phyloP scores from a whole-genome alignment of 306 rosid species.

The Pyrus betulifolia region DNA sequence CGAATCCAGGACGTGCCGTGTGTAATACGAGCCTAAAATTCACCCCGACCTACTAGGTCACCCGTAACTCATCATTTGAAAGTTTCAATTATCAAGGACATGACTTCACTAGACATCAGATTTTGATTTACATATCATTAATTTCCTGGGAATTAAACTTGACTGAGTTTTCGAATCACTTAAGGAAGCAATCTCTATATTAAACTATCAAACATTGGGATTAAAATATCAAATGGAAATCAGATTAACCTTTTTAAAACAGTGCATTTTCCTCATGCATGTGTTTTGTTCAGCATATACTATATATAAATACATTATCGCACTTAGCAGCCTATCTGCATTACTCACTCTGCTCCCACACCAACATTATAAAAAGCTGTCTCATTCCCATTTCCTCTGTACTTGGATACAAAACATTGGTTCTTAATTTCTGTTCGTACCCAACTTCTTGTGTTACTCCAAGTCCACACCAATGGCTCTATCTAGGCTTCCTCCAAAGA shows the following conservation, averaged over 20 bases:
- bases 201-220: neutral
- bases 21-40: no score
- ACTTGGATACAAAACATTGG: constrained; percentile 3
- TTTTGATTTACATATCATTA: neutral
- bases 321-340: neutral
- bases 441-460: neutral
- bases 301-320: no score
- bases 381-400: neutral
- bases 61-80: neutral
- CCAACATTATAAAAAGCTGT: neutral
- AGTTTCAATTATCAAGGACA: neutral
- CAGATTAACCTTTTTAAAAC: neutral
- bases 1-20: no score
- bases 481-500: constrained; percentile 43
- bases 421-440: neutral
- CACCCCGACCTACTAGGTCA: no score
- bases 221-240: neutral
- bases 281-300: neutral
- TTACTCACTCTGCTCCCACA: neutral
- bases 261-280: neutral
- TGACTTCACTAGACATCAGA: neutral
- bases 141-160: neutral
- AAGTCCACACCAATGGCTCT: constrained; percentile 24
- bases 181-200: neutral
- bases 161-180: neutral